A percentile compares a stretch with the other conserved stretches of the same genome.
Conservation (phyloP, 768 basidiomycete species). For the Butyriboletus loyo region DNA sequence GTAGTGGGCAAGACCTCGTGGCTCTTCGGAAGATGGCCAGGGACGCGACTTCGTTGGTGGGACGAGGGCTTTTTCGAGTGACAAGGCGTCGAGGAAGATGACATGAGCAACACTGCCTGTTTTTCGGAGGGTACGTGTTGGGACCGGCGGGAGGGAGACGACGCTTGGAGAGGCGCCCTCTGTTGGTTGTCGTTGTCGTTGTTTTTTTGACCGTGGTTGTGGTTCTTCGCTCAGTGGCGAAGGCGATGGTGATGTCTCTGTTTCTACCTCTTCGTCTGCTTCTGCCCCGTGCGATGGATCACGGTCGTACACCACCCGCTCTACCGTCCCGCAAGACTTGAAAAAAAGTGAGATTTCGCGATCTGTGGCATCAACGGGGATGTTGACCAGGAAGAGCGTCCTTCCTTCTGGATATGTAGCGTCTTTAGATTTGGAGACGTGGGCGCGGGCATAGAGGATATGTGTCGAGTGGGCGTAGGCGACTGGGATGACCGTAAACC, state of each 20-base stretch:
- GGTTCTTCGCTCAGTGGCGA: conserved; percentile 5
- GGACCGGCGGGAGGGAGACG: conserved; percentile 52
- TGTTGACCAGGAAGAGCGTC: conserved; percentile 85
- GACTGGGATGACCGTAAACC: conserved; percentile 39
- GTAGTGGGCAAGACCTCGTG: conserved; percentile 75
- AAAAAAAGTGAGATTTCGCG: conserved; percentile 78
- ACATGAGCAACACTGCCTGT: conserved; percentile 73
- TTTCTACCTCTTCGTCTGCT: conserved; percentile 25
- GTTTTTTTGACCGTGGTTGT: conserved; percentile 32
- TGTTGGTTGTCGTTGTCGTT: conserved; percentile 29
- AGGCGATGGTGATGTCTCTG: not conserved
- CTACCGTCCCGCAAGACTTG: conserved; percentile 72
- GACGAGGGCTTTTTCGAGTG: conserved; percentile 63
- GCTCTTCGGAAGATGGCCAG: conserved; percentile 66
- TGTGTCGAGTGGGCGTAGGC: conserved; percentile 49
- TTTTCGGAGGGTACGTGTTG: conserved; percentile 54
- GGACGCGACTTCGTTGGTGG: conserved; percentile 47
- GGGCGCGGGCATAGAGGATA: conserved; percentile 73
- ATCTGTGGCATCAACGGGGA: conserved; percentile 86
- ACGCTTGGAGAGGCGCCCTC: conserved; percentile 45
- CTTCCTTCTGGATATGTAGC: conserved; percentile 48
- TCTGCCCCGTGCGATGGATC: conserved; percentile 34
- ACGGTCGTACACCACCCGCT: conserved; percentile 64
- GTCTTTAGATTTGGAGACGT: conserved; percentile 46
- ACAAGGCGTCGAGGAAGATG: conserved; percentile 66